Evolutionary conservation across 73 alveolate species (phyloP).

Genomic region (Stentor coeruleus): DNA sequence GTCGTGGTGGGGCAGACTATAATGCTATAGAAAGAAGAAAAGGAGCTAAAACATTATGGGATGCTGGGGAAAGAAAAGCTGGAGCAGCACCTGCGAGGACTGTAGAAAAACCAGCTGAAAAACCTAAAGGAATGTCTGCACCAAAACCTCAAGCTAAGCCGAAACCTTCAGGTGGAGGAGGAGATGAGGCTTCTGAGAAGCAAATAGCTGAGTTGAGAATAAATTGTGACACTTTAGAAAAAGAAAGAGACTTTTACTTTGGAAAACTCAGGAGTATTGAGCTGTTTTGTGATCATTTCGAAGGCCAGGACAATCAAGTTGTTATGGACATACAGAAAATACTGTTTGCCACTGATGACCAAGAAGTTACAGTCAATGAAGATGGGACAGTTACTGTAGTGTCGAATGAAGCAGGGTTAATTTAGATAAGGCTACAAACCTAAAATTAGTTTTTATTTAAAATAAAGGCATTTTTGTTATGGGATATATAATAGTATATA

Average conservation of each 20-base stretch:
- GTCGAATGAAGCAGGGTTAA: too few relatives aligned
- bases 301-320: slow-evolving; percentile 8
- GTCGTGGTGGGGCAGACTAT: slow-evolving; percentile 63
- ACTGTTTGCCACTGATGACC: slow-evolving; percentile 68
- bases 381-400: slow-evolving; percentile 1
- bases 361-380: slow-evolving; percentile 12
- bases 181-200: background rate
- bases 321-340: slow-evolving; percentile 42
- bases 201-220: slow-evolving; percentile 51
- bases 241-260: slow-evolving; percentile 86
- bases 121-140: background rate
- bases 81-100: background rate
- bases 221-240: slow-evolving; percentile 71
- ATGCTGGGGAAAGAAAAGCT: background rate
- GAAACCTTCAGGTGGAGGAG: background rate
- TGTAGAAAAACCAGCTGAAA: background rate
- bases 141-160: background rate
- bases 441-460: too few relatives aligned
- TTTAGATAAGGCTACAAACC: too few relatives aligned
- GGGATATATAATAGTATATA: too few relatives aligned
- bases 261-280: slow-evolving; percentile 85
- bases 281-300: slow-evolving; percentile 46
- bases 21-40: slow-evolving; percentile 85
- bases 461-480: too few relatives aligned
- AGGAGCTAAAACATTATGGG: slow-evolving; percentile 37